phyloP scores from a whole-genome alignment of 345 rosid species.

The Euphorbia pulcherrima region DNA sequence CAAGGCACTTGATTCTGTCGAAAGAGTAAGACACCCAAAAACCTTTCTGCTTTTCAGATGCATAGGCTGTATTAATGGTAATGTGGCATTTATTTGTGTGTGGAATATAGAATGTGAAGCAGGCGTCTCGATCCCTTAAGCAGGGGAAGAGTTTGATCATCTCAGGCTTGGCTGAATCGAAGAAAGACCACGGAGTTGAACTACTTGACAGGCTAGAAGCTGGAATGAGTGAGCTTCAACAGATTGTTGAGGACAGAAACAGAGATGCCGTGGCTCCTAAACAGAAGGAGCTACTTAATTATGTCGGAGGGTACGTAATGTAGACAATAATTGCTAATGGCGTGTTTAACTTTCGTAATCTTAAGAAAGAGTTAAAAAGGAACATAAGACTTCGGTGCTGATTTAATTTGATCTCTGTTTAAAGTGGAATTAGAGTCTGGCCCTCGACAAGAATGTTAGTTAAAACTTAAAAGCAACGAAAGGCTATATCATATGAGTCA shows the following conservation, averaged over 20 bases:
- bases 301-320: slow-evolving; percentile 73
- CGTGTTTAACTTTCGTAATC: not conserved
- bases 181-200: slow-evolving; percentile 77
- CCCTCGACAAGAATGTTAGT: not conserved
- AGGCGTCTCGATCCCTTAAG: slow-evolving; percentile 65
- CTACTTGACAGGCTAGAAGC: slow-evolving; percentile 72
- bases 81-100: not conserved
- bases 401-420: not conserved
- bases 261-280: slow-evolving; percentile 89
- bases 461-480: not conserved
- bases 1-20: slow-evolving; percentile 88
- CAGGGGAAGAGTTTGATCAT: slow-evolving; percentile 74
- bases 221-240: slow-evolving; percentile 81
- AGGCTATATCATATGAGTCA: not conserved
- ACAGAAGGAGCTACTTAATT: slow-evolving; percentile 85
- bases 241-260: slow-evolving; percentile 76
- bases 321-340: not conserved
- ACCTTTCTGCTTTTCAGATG: not conserved
- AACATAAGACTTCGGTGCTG: not conserved
- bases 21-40: slow-evolving; percentile 50
- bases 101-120: slow-evolving; percentile 71
- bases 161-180: slow-evolving; percentile 75
- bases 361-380: not conserved
- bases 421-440: not conserved
- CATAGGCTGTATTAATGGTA: slow-evolving; percentile 1